Base-by-base conservation (phyloP, 805 yeast species). In the Candida fluviatilis region DNA sequence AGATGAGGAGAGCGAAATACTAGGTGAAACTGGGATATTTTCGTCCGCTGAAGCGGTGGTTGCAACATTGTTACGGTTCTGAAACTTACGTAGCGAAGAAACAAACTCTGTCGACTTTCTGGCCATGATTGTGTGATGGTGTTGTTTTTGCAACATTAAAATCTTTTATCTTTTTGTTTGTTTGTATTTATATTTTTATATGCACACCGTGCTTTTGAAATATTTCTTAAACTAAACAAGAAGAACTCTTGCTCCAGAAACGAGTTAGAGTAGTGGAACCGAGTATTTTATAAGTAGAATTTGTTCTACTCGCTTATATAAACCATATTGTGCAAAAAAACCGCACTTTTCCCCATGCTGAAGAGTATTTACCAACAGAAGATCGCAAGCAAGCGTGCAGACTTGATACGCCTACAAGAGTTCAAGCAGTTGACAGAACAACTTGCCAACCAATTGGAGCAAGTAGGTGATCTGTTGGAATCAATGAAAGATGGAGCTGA, bases 401-500 rank as follows among this genome's bases (percentile, higher is more conserved):
- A 81, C 43, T 66, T 82, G 13, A 72, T 64, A 35, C 59, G 69
- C 24, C 57, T 81, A 10, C 68, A 63, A 27, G 73, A 71, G 41
- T 62, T 81, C 8, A 67, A 73, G 37, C 57, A 56, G 5, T 66
- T 70, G 15, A 77, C 84, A 0, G 62, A 58, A 3, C 55, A 52
- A 1, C 58, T 82, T 19, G 70, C 76, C 5, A 41, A 43, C 2
- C 74, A 76, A 44, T 59, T 82, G 14, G 76, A 71, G 26, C 62
- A 60, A 13, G 60, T 80, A 3, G 73, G 71, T n/a, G 56, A 59
- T 4, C 73, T 74, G 43, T 52, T 82, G 6, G 72, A 66, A 14
- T 64, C 65, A 12, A 58, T 79, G 58, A 58, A 69, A 35, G 71
- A 72, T 29, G 88, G 88, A 0, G 70, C 87, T 1, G 78, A 70